These are phyloP conservation scores for Atkinsonella texensis DNA, from an alignment of 2,329 filamentous ascomycete species.

Conservation along the genomic window DNA sequence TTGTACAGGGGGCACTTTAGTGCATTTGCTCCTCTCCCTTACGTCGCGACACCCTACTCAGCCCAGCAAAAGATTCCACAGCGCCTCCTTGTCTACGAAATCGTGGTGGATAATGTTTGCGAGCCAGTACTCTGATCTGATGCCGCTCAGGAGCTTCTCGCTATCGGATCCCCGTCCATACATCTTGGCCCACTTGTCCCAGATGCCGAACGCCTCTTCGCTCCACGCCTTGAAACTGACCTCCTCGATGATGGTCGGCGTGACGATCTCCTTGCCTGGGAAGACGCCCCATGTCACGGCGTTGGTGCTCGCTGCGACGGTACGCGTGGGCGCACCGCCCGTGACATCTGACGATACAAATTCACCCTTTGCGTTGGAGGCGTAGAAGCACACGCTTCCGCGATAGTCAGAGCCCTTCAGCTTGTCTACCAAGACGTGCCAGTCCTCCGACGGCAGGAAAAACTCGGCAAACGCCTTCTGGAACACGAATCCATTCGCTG, in stretches of 20 bases:
- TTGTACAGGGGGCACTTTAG: not conserved
- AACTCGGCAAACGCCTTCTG: constrained; percentile 98
- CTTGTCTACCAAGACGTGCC: constrained; percentile 50
- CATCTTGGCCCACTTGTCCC: constrained; percentile 84
- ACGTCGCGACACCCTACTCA: constrained; percentile 7
- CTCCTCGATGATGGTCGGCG: constrained; percentile 91
- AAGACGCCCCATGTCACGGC: constrained; percentile 97
- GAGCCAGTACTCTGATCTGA: constrained; percentile 66
- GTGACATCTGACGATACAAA: constrained; percentile 58
- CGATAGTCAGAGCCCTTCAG: constrained; percentile 47
- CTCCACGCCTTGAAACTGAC: constrained; percentile 89
- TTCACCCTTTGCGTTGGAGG: constrained; percentile 64
- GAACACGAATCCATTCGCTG: constrained; percentile 85
- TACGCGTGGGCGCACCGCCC: constrained; percentile 20
- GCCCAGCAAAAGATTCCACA: constrained; percentile 56
- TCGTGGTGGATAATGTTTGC: constrained; percentile 85
- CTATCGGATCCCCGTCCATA: constrained; percentile 66
- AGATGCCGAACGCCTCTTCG: constrained; percentile 93
- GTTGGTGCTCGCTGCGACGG: constrained; percentile 54
- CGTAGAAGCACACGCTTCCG: constrained; percentile 74
- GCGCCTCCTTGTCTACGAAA: constrained; percentile 55
- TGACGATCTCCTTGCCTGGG: constrained; percentile 88
- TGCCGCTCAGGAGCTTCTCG: constrained; percentile 55
- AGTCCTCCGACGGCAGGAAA: constrained; percentile 69
- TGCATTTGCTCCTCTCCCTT: not conserved